These are phyloP conservation scores for Inosperma sp. DNA, from an alignment of 768 basidiomycete species.

Conservation along the genomic window DNA sequence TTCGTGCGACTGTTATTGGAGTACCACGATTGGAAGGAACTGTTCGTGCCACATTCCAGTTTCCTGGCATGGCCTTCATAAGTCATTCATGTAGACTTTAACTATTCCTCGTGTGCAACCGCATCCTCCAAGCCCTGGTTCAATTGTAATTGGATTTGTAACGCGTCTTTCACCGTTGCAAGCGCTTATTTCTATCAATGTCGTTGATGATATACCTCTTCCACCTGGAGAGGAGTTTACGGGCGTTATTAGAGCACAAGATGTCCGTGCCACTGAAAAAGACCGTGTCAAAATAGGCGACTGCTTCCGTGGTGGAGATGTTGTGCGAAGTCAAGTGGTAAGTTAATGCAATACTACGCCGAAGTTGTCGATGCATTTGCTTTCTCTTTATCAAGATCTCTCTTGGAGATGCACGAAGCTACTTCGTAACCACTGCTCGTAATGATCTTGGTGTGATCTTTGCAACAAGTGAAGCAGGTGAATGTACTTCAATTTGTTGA, in stretches of 20 bases:
- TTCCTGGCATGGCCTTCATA: conserved; percentile 20
- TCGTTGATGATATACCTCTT: conserved; percentile 82
- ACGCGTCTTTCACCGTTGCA: conserved; percentile 81
- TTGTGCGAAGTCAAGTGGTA: conserved; percentile 83
- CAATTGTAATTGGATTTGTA: conserved; percentile 77
- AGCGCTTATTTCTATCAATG: conserved; percentile 76
- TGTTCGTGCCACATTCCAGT: conserved; percentile 46
- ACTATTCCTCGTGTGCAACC: conserved; percentile 63
- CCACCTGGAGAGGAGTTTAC: conserved; percentile 83
- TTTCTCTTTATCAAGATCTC: conserved; percentile 68
- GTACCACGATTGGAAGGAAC: conserved; percentile 55
- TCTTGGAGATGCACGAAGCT: conserved; percentile 85
- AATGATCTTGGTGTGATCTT: conserved; percentile 91
- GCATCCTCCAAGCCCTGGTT: conserved; percentile 67
- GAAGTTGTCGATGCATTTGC: no score
- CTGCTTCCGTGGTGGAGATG: conserved; percentile 89
- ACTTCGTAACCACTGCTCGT: conserved; percentile 86
- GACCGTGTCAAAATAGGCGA: conserved; percentile 86
- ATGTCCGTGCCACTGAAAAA: conserved; percentile 86
- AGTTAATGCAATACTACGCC: no score
- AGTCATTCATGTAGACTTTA: conserved; percentile 44
- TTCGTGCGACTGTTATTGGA: conserved; percentile 71
- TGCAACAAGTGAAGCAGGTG: conserved; percentile 83
- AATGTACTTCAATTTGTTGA: conserved; percentile 18
- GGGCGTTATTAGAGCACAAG: conserved; percentile 83